Conservation (phyloP, 176 grass and related monocot genomes). For the Aechmea fasciata region DNA sequence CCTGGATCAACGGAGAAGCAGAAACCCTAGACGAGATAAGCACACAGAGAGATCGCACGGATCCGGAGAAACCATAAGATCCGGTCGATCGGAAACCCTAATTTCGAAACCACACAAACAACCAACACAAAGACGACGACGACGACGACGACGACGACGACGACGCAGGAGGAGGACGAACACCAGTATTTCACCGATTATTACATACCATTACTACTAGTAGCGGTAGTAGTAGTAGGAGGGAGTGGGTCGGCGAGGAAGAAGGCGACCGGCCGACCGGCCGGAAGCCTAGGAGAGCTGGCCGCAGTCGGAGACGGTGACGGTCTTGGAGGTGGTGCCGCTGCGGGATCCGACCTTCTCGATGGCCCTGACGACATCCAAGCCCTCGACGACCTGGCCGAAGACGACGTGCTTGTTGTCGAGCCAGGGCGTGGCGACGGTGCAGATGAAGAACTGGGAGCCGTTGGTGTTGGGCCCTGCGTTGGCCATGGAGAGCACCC, state of each 20-base stretch:
- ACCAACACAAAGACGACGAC: no score
- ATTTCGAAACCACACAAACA: no score
- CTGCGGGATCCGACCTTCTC: constrained; percentile 25
- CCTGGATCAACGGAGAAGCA: no score
- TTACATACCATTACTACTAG: no score
- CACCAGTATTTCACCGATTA: no score
- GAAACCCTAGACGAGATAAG: no score
- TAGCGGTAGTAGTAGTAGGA: no score
- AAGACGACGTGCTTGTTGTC: constrained; percentile 46
- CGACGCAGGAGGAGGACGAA: no score
- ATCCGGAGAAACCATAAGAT: no score
- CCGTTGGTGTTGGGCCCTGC: constrained; percentile 51
- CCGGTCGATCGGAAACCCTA: no score
- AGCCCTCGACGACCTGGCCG: constrained; percentile 28
- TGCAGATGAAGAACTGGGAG: constrained; percentile 55
- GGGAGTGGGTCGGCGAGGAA: neutral
- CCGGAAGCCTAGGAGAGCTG: neutral
- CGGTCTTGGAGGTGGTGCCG: constrained; percentile 25
- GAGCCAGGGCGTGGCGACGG: constrained; percentile 34
- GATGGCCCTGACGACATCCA: constrained; percentile 15
- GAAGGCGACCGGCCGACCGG: neutral
- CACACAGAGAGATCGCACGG: no score
- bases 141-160: no score
- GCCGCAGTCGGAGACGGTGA: constrained; percentile 40
- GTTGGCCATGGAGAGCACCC: constrained; percentile 53